Base-by-base conservation (phyloP, 768 basidiomycete species). In the Suillus brevipes region DNA sequence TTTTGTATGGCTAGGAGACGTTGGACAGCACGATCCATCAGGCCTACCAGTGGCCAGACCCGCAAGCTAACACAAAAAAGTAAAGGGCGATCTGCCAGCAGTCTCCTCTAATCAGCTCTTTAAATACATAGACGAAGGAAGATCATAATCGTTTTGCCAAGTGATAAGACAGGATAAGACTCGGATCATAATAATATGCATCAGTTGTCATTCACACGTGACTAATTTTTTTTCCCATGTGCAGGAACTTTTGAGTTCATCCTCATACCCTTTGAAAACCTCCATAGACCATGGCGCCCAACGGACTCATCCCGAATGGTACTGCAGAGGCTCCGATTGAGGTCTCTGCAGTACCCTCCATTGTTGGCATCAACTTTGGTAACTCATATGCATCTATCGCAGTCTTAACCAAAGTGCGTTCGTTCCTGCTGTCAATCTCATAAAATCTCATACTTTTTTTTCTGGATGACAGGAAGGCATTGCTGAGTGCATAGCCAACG, bases 321-420 rank as follows among this genome's bases (percentile, higher is more conserved):
- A 82, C 67, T 64, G 85, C 81, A 6, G 80, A 83, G 53, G 72
- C 81, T 3, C 78, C 80, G 36, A 70, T 73, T n/a, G 77, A 76
- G 7, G 47, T 67, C 37, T 70, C 78, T 23, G 60, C 69, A 0
- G 28, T 69, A 1, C 88, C 86, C 7, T 83, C 89, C 0, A 86
- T 95, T 64, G 85, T 99, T 56, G 97, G 97, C 55, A 94, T 99
- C 79, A 98, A 97, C 81, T 91, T 98, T 75, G 97, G 97, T 20
- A 95, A 97, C 78, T 89, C 93, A 38, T 98, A 90, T 75, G 94
- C 96, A 14, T 95, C 94, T 40, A 96, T 99, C 71, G 94, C 97
- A 28, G 92, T 98, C 56, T 89, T 97, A 73, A 94, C 92, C 71
- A 98, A 97, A 85, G 95, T 92, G 57, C 31, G 85, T 73, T 28